Percentiles rank a stretch among this genome's conserved stretches.
phyloP scores from a whole-genome alignment of 495 filamentous ascomycete species.

The Friedmanniomyces endolithicus region DNA sequence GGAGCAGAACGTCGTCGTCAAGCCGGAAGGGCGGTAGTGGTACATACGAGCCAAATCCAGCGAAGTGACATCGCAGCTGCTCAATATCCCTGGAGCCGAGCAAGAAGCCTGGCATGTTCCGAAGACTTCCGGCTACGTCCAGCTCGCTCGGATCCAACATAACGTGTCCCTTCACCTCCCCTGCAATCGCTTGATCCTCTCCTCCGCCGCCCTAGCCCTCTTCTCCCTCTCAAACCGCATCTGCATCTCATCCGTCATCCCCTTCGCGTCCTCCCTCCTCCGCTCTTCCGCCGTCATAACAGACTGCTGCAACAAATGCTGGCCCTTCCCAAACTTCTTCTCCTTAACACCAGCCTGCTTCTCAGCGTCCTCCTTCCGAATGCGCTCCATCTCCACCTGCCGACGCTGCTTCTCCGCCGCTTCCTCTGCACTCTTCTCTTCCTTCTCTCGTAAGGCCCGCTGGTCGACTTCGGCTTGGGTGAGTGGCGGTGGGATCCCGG shows the following conservation, averaged over 20 bases:
- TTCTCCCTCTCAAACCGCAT: conserved; percentile 68
- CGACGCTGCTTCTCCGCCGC: conserved; percentile 46
- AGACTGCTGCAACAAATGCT: conserved; percentile 26
- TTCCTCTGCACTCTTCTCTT: conserved; percentile 33
- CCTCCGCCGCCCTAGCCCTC: conserved; percentile 75
- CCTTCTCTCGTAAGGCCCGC: conserved; percentile 50
- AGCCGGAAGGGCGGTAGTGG: neutral
- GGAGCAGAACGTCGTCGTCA: conserved; percentile 44
- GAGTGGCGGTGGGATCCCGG: conserved; percentile 57
- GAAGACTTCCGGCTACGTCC: no score
- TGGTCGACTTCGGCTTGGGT: conserved; percentile 54
- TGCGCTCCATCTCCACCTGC: conserved; percentile 32
- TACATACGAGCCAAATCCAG: no score
- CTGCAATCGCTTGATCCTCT: conserved; percentile 60
- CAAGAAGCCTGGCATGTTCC: no score
- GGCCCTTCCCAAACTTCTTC: conserved; percentile 49
- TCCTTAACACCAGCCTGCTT: conserved; percentile 45
- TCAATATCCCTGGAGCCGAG: no score
- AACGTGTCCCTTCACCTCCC: conserved; percentile 15
- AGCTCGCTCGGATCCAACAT: no score
- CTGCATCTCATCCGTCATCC: conserved; percentile 73
- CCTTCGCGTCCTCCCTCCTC: conserved; percentile 68
- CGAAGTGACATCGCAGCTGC: no score
- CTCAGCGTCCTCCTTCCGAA: conserved; percentile 29
- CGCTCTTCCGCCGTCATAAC: conserved; percentile 43